Conservation (phyloP, 106 monocot genomes). For the Dendrobium catenatum region DNA sequence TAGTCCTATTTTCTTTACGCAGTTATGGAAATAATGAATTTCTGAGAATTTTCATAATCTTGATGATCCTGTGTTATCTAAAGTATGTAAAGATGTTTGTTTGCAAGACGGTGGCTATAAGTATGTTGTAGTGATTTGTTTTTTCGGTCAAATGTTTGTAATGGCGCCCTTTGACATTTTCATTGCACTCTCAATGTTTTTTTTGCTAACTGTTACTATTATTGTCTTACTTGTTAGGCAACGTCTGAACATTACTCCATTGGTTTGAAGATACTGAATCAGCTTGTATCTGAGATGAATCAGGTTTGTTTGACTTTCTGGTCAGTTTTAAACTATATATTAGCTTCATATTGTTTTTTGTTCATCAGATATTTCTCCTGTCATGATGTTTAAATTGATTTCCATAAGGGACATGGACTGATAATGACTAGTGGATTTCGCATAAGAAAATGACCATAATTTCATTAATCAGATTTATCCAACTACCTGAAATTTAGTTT, state of each 20-base stretch:
- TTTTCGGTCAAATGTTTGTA: background rate
- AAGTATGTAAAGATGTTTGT: background rate
- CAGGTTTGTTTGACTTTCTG: conserved; percentile 40
- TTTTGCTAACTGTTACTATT: conserved; percentile 3
- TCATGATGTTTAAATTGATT: background rate
- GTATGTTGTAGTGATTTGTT: background rate
- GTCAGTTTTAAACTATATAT: background rate
- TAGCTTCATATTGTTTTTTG: background rate
- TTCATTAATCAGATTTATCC: background rate
- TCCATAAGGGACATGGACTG: background rate
- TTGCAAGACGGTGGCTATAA: background rate
- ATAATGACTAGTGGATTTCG: background rate
- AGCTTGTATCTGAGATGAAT: conserved; percentile 93
- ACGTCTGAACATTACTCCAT: conserved; percentile 82
- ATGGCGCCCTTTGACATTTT: background rate
- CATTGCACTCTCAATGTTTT: background rate
- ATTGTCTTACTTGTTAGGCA: conserved; percentile 29
- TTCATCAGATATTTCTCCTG: background rate
- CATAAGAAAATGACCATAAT: background rate
- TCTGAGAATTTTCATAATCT: background rate
- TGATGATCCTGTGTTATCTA: background rate
- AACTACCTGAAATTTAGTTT: background rate
- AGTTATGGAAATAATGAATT: background rate
- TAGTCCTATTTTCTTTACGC: background rate
- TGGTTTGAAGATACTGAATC: conserved; percentile 92